Evolutionary conservation across 2,329 filamentous ascomycete species (phyloP), one percentile per base, ranked within the genome.

Genomic region (Xylariaceae sp.): DNA sequence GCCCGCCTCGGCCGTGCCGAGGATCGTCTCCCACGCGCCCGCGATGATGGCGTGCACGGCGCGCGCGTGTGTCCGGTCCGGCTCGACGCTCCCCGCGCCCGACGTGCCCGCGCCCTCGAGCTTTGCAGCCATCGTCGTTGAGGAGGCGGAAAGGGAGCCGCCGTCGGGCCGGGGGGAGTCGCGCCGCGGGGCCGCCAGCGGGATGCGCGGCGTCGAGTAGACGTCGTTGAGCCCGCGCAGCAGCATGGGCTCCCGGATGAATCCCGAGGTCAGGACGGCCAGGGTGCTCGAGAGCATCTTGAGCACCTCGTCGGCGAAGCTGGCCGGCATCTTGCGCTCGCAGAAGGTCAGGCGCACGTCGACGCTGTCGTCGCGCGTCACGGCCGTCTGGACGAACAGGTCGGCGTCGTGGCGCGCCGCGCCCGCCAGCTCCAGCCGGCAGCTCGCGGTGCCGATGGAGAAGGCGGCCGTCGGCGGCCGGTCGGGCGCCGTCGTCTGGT

Each of bases 301-400:
- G 19, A 73, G 53, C 5, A 65, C 63, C 10, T 65, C 58, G 8
- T 65, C 56, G 1, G 61, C 68, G 18, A 72, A 64, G 1, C 49
- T 46, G 1, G 45, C 42, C 1, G 59, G 57, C 2, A 73, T 53
- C 5, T 63, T 64, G 39, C 60, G 59, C 31, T 65, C 60, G 22
- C 65, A 62, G 47, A 66, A 73, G 1, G 59, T 61, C 7, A 74
- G 53, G 4, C 61, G 58, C 19, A 73, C 50, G 13, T 63, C 57
- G 5, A 66, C 55, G 5, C 52, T 51, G 15, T 59, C 55, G 2
- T 58, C 42, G 0, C 54, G 52, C 1, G 61, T 51, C 13, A 56
- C 51, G 5, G 58, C 58, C 1, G 68, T 70, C 9, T 57, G 51
- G 9, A 70, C 57, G 17, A 69, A 59, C 2, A 74, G 43, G 36